Percentiles rank a stretch among this genome's conserved stretches.
phyloP scores from a whole-genome alignment of 2,329 filamentous ascomycete species.

The Alternaria novae-zelandiae region DNA sequence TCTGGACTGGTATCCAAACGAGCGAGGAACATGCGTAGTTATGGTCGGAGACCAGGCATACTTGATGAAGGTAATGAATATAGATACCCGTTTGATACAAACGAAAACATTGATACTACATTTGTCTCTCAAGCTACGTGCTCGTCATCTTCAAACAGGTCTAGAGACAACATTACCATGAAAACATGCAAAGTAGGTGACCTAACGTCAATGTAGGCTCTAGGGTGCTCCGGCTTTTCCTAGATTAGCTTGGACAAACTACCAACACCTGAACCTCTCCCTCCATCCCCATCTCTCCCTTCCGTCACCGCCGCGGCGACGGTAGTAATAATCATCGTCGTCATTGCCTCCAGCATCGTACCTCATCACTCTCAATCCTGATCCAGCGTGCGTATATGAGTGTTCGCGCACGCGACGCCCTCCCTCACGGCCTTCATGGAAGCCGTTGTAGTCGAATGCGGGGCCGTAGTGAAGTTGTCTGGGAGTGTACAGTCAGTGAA shows the following conservation, averaged over 20 bases:
- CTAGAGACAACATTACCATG: not conserved
- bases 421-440: not conserved
- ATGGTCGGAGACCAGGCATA: not conserved
- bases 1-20: not conserved
- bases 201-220: not conserved
- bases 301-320: not conserved
- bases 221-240: not conserved
- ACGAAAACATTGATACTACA: not conserved
- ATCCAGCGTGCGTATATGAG: not conserved
- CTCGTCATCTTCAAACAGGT: not conserved
- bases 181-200: not conserved
- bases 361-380: not conserved
- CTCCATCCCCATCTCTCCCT: not conserved
- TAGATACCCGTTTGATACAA: slow-evolving; percentile 19
- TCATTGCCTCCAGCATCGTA: not conserved
- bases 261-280: not conserved
- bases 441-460: not conserved
- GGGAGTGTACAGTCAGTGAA: not conserved
- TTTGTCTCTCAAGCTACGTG: not conserved
- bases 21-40: not conserved
- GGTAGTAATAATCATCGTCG: not conserved
- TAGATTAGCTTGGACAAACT: not conserved
- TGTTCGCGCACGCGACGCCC: not conserved
- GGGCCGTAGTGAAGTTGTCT: not conserved
- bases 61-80: slow-evolving; percentile 4